phyloP scores from a whole-genome alignment of 2,329 filamentous ascomycete species.

The Sclerotinia borealis region DNA sequence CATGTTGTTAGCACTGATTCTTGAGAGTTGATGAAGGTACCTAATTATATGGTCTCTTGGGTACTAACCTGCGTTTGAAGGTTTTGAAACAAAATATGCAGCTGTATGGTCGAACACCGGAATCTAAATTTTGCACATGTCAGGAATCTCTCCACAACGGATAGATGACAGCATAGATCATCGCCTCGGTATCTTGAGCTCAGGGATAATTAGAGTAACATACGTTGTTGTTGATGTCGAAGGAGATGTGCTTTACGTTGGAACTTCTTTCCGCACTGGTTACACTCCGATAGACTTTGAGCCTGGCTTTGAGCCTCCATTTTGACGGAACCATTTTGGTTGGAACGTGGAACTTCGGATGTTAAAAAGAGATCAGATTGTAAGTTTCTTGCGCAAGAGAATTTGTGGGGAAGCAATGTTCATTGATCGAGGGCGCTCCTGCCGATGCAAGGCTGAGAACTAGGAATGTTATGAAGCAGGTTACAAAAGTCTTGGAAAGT shows the following conservation, averaged over 20 bases:
- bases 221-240: constrained; percentile 32
- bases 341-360: constrained; percentile 12
- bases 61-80: constrained; percentile 32
- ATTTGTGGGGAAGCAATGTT: constrained; percentile 7
- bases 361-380: background rate
- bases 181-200: background rate
- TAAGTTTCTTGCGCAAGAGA: background rate
- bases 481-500: too few relatives aligned
- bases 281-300: constrained; percentile 31
- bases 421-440: background rate
- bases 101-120: constrained; percentile 29
- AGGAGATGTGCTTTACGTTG: constrained; percentile 33
- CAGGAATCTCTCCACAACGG: background rate
- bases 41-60: background rate
- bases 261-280: constrained; percentile 32
- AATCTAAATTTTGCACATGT: constrained; percentile 25
- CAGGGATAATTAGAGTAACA: constrained; percentile 10
- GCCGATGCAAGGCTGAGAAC: constrained; percentile 5
- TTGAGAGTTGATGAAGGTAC: background rate
- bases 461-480: background rate
- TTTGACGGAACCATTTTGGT: constrained; percentile 23
- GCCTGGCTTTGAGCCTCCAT: constrained; percentile 33
- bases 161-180: background rate
- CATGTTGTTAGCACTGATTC: background rate
- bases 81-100: constrained; percentile 34